phyloP scores from a whole-genome alignment of 192 early-diverging fungal genomes.

The Mortierella claussenii region DNA sequence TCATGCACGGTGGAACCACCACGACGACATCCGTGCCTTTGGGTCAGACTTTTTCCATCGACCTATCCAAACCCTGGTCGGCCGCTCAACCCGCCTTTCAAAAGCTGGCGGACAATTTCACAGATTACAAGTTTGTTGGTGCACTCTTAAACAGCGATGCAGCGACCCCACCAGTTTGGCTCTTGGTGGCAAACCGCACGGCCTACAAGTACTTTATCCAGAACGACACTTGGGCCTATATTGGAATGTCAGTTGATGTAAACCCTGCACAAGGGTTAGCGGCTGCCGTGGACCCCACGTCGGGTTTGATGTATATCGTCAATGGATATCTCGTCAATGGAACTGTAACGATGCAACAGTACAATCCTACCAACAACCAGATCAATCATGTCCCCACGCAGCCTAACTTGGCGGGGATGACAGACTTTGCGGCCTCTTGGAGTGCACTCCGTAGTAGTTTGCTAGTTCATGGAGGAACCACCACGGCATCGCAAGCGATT shows the following conservation, averaged over 20 bases:
- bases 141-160: neutral
- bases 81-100: conserved; percentile 1
- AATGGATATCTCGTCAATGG: conserved; percentile 6
- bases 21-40: neutral
- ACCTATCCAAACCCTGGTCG: conserved; percentile 11
- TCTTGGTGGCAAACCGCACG: conserved; percentile 4
- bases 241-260: neutral
- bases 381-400: neutral
- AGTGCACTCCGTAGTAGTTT: neutral
- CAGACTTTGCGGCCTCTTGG: conserved; percentile 6
- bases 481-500: neutral
- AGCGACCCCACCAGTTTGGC: too few species aligned
- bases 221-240: neutral
- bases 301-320: conserved; percentile 9
- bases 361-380: neutral
- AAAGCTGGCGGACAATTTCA: neutral
- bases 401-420: neutral
- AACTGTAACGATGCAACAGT: neutral
- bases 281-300: conserved; percentile 1
- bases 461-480: conserved; percentile 15
- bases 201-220: neutral
- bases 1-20: conserved; percentile 10
- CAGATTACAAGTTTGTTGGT: neutral
- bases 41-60: conserved; percentile 16
- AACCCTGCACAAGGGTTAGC: neutral